A percentile compares a stretch with the other conserved stretches of the same genome.
Evolutionary conservation across 441 rosid genomes (phyloP).

Genomic region (Erodium moschatum): DNA sequence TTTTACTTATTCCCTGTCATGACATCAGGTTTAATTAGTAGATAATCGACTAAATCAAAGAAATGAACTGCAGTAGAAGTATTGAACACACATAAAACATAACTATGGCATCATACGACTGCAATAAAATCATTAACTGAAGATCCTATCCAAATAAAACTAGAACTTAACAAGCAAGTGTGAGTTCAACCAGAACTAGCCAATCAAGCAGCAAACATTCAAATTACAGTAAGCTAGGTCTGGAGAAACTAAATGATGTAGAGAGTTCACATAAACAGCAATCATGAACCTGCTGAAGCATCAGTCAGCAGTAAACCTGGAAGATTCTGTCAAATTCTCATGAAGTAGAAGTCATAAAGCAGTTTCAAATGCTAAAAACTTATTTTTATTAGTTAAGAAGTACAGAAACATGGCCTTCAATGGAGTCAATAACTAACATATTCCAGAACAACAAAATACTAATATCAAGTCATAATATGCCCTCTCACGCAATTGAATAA

Average conservation of each 20-base stretch:
- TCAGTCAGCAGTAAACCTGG: not conserved
- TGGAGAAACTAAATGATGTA: not conserved
- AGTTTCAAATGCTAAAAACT: not conserved
- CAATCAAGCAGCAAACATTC: not conserved
- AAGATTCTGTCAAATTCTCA: not conserved
- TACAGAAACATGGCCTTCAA: not conserved
- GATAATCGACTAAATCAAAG: constrained; percentile 1
- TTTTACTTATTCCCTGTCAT: constrained; percentile 49
- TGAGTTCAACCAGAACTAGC: not conserved
- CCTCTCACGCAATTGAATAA: not conserved
- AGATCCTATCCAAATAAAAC: not conserved
- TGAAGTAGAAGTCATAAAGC: not conserved
- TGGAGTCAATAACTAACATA: not conserved
- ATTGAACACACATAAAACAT: not conserved
- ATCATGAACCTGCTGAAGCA: not conserved
- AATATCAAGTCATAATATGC: not conserved
- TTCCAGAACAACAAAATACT: not conserved
- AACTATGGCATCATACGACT: not conserved
- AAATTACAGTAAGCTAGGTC: not conserved
- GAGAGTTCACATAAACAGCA: not conserved
- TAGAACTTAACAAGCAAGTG: not conserved
- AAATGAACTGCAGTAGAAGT: not conserved
- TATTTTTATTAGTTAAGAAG: not conserved
- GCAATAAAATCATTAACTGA: not conserved
- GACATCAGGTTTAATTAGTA: constrained; percentile 17